Base-by-base conservation (phyloP, 371 early-diverging fungal species). In the Mucor piriformis region DNA sequence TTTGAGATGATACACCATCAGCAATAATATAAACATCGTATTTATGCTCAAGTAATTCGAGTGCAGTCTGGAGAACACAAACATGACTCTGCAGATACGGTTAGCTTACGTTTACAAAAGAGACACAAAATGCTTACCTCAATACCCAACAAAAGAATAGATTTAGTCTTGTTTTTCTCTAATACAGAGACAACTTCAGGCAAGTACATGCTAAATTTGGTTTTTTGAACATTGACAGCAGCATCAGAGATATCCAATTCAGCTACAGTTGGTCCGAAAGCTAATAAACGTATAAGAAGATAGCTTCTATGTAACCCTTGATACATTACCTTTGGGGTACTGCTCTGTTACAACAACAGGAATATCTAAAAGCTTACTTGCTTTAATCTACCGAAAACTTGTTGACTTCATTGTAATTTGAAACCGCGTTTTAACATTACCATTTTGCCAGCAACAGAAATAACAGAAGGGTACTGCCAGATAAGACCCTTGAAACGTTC, bases 291-390 rank as follows among this genome's bases (percentile, higher is more conserved):
- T 33, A 82, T 83, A 58, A 11, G 40, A n/a, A n/a, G n/a, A n/a
- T n/a, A n/a, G n/a, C n/a, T n/a, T n/a, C n/a, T n/a, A n/a, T n/a
- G n/a, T n/a, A n/a, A n/a, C n/a, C n/a, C n/a, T n/a, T n/a, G n/a
- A n/a, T n/a, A n/a, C n/a, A n/a, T 55, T 70, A 88, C 91, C 91
- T 69, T 86, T 86, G 2, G 91, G 86, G 64, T 89, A 82, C 59
- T 96, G 96, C 66, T 96, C 98, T 6, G 96, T 95, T 43, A 94
- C 95, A 44, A 95, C 73, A 37, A 96, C 69, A 18, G 95, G 96
- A 24, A 93, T 85, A 37, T 88, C 81, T 33, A 94, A 83, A 27
- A 88, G 64, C 52, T 86, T 79, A 60, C 92, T 81, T 23, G 90
- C 86, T 64, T 73, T 77, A 57, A 83, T 73, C 85, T 84, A 71